Evolutionary conservation across 2,329 filamentous ascomycete genomes (phyloP), one percentile per base, ranked within the genome.

Genomic region (Corynespora cassiicola): DNA sequence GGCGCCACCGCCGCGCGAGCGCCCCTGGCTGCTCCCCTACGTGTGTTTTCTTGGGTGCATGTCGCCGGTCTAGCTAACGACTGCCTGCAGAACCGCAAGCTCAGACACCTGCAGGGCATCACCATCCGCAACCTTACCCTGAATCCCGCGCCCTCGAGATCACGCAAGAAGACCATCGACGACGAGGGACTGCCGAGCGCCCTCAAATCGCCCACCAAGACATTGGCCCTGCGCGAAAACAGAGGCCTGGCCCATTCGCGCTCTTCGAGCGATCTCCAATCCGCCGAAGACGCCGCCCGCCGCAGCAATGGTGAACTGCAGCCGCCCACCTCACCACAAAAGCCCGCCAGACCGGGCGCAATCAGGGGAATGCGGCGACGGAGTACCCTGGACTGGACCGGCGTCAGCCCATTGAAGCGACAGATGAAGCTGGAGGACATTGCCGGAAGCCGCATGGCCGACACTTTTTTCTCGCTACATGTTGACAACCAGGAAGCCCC

Each of bases 381-480:
- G 45, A 83, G 78, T 50, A 86, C 82, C 17, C 63, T 85, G 31
- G 80, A 83, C 44, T 86, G 83, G 84, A 75, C 73, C 9, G 79
- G 78, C 42, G 78, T 80, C 3, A 80, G 76, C 45, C 80, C 82
- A 1, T 72, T 74, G 43, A 70, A 72, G 10, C 69, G 90, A 37
- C 90, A 96, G 73, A 84, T 83, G 66, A 86, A 84, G 62, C 73
- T 96, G 26, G 87, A 94, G 65, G 78, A 85, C 50, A 79, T 88
- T 6, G 81, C 87, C 18, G 82, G 84, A 35, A 81, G 77, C 54
- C 79, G 82, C 34, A 84, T 94, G 69, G 89, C 86, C n/a, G 87
- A 96, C 69, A 84, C 86, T 11, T 96, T 95, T 77, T 94, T 95
- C 67, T 88, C 89, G 3, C 64, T 96, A 34, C 91, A 96, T 66